Evolutionary conservation across 129 eudicot genomes (phyloP).

Genomic region (Deinandra increscens): DNA sequence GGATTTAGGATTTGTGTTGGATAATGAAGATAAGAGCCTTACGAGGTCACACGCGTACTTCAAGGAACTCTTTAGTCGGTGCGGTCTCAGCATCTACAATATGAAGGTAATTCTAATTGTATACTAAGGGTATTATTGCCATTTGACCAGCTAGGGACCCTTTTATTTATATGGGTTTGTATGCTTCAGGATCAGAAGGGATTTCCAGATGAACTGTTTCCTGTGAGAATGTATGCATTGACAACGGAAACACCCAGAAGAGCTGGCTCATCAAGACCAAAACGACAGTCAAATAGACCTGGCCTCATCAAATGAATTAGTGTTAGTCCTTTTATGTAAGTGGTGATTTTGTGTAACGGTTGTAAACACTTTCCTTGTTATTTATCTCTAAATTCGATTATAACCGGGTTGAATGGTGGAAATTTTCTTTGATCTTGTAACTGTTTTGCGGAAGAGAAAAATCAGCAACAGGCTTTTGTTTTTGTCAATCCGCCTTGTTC

Average conservation of each 20-base stretch:
- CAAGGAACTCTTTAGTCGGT: slow-evolving; percentile 76
- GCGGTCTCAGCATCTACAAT: slow-evolving; percentile 65
- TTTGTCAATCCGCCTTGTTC: background rate
- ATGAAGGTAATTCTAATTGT: slow-evolving; percentile 45
- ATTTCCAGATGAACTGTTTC: slow-evolving; percentile 78
- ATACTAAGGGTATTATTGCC: background rate
- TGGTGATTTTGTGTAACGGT: slow-evolving; percentile 3
- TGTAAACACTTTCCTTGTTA: background rate
- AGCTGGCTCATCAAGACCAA: slow-evolving; percentile 44
- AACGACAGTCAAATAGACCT: slow-evolving; percentile 56
- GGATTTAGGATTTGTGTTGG: slow-evolving; percentile 77
- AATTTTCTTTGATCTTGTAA: background rate
- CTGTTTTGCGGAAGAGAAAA: background rate
- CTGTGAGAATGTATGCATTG: slow-evolving; percentile 91
- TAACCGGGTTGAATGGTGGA: background rate
- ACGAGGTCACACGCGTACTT: slow-evolving; percentile 89
- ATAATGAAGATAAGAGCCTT: slow-evolving; percentile 85
- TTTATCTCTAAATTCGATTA: background rate
- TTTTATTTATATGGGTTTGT: background rate
- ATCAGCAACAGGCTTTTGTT: too few species aligned
- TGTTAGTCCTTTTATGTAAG: slow-evolving; percentile 5
- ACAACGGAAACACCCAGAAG: slow-evolving; percentile 59
- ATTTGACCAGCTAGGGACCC: background rate
- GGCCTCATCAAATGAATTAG: slow-evolving; percentile 51
- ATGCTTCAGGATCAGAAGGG: slow-evolving; percentile 70